phyloP scores from a whole-genome alignment of 176 grass and related monocot species.

The Zea mays region DNA sequence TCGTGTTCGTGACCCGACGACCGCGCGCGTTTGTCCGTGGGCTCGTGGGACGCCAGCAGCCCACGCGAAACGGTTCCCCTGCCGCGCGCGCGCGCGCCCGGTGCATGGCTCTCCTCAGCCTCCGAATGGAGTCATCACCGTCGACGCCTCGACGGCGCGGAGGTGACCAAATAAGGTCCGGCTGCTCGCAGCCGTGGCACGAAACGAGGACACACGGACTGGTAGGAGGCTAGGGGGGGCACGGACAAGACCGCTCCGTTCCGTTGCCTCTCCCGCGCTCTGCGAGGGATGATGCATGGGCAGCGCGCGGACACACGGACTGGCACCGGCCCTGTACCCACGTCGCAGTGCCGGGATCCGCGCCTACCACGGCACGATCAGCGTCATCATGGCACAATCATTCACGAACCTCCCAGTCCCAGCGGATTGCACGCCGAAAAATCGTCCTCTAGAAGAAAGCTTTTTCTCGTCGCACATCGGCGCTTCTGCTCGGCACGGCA shows the following conservation, averaged over 20 bases:
- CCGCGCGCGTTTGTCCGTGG: not conserved
- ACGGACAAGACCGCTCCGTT: not conserved
- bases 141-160: not conserved
- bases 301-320: not conserved
- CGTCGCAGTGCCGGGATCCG: conserved; percentile 15
- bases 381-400: conserved; percentile 44
- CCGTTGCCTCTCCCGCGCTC: not conserved
- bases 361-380: not conserved
- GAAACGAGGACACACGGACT: not conserved
- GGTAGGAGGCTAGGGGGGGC: not conserved
- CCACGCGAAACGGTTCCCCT: not conserved
- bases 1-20: not conserved
- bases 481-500: conserved; percentile 4
- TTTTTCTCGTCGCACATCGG: not conserved
- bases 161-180: not conserved
- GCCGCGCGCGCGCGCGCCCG: not conserved
- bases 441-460: conserved; percentile 3
- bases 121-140: not conserved
- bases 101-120: too few relatives aligned
- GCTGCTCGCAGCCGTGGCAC: not conserved
- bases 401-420: conserved; percentile 5
- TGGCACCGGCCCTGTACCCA: not conserved
- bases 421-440: not conserved
- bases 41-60: not conserved
- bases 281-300: not conserved